Evolutionary conservation across 1,284 basidiomycete genomes (phyloP).

Genomic region (Tylopilus sp.): DNA sequence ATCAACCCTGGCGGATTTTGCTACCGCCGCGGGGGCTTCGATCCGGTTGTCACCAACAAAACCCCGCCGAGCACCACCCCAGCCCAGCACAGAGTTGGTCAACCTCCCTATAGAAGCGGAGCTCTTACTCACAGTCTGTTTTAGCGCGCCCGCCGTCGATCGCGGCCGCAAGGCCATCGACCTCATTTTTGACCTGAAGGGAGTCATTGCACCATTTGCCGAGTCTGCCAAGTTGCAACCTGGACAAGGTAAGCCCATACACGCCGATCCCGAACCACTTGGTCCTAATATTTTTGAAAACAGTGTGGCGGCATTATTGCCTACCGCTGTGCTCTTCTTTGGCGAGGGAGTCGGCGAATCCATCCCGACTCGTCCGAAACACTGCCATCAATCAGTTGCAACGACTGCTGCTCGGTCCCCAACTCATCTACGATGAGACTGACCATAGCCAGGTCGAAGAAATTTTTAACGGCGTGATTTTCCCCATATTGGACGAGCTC

Average conservation of each 20-base stretch:
- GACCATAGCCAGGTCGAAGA: conserved; percentile 68
- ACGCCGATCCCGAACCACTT: background rate
- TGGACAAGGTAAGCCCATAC: conserved; percentile 44
- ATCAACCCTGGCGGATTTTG: conserved; percentile 85
- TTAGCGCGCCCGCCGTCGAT: conserved; percentile 71
- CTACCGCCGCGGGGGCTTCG: conserved; percentile 62
- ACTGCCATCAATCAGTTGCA: conserved; percentile 83
- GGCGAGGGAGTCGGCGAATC: conserved; percentile 82
- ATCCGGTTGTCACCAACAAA: conserved; percentile 54
- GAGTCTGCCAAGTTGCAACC: conserved; percentile 44
- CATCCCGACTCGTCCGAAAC: conserved; percentile 82
- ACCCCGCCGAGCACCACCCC: conserved; percentile 49
- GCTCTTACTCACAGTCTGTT: conserved; percentile 8
- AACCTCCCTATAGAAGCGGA: background rate
- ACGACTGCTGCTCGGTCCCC: conserved; percentile 80
- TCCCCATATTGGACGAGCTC: conserved; percentile 90
- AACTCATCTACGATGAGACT: conserved; percentile 56
- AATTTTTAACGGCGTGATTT: conserved; percentile 87
- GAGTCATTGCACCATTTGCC: conserved; percentile 55
- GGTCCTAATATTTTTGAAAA: conserved; percentile 10
- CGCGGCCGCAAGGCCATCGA: conserved; percentile 84
- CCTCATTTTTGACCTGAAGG: conserved; percentile 70
- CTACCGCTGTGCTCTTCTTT: conserved; percentile 79
- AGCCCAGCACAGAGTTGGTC: conserved; percentile 52
- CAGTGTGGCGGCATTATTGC: conserved; percentile 82